Evolutionary conservation across 78 protist genomes (phyloP).

Genomic region (Polysphondylium violaceum): DNA sequence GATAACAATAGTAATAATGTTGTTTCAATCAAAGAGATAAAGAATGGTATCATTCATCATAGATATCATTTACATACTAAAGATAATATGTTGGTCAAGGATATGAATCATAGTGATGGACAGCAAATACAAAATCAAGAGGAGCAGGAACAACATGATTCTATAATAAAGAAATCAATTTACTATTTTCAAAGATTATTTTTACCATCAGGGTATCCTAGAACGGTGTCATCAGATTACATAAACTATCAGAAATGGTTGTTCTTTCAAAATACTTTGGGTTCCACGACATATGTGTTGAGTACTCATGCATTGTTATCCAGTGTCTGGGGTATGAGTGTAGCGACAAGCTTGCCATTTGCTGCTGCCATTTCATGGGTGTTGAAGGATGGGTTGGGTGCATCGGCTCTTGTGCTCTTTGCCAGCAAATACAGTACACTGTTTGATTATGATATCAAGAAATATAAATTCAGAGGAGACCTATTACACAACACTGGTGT

Average conservation of each 20-base stretch:
- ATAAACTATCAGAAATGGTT: slow-evolving; percentile 60
- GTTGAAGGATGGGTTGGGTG: slow-evolving; percentile 78
- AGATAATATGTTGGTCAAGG: too few species aligned
- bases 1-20: too few species aligned
- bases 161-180: too few species aligned
- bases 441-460: slow-evolving; percentile 68
- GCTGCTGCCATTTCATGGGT: slow-evolving; percentile 82
- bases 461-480: slow-evolving; percentile 75
- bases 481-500: slow-evolving; percentile 77
- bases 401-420: slow-evolving; percentile 61
- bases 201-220: slow-evolving; percentile 73
- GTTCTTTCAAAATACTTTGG: slow-evolving; percentile 58
- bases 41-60: too few species aligned
- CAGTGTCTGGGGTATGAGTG: slow-evolving; percentile 43
- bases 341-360: slow-evolving; percentile 32
- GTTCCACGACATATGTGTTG: slow-evolving; percentile 66
- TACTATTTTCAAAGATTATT: slow-evolving; percentile 36
- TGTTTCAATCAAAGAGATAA: too few species aligned
- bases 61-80: too few species aligned
- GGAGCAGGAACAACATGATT: too few species aligned
- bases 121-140: too few species aligned
- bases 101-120: too few species aligned
- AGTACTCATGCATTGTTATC: slow-evolving; percentile 71
- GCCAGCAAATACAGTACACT: slow-evolving; percentile 68
- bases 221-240: slow-evolving; percentile 39